Conservation (phyloP, 805 yeast species). For the Candida lessepsii region DNA sequence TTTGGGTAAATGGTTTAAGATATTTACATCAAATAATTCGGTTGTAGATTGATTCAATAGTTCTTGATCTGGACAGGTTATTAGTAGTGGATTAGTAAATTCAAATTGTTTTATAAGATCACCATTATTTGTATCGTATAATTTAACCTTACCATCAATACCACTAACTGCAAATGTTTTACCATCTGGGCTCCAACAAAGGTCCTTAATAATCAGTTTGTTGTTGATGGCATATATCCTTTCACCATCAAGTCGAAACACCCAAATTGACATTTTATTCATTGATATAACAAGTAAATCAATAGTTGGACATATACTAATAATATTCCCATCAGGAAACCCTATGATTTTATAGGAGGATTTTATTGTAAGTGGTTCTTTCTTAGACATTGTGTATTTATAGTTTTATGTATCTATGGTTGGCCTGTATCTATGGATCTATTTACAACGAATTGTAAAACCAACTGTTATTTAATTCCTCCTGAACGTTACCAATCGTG, state of each 20-base stretch:
- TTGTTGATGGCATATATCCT: constrained; percentile 49
- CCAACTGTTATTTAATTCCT: too few species aligned
- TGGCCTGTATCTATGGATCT: too few species aligned
- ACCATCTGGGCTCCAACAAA: constrained; percentile 37
- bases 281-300: constrained; percentile 51
- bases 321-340: constrained; percentile 35
- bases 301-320: constrained; percentile 53
- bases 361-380: background rate
- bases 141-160: constrained; percentile 38
- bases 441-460: too few species aligned
- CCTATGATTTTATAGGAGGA: constrained; percentile 20
- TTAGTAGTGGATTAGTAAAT: constrained; percentile 11
- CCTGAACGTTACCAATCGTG: too few species aligned
- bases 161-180: constrained; percentile 46
- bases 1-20: constrained; percentile 12
- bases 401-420: too few species aligned
- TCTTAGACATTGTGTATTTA: too few species aligned
- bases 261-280: constrained; percentile 49
- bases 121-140: constrained; percentile 50
- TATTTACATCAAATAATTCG: constrained; percentile 13
- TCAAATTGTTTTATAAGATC: constrained; percentile 18
- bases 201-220: constrained; percentile 29
- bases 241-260: constrained; percentile 54
- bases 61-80: constrained; percentile 7
- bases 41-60: background rate